These are phyloP conservation scores for Echinochloa phyllopogon DNA, from an alignment of 176 grass and related monocot genomes.

Conservation along the genomic window DNA sequence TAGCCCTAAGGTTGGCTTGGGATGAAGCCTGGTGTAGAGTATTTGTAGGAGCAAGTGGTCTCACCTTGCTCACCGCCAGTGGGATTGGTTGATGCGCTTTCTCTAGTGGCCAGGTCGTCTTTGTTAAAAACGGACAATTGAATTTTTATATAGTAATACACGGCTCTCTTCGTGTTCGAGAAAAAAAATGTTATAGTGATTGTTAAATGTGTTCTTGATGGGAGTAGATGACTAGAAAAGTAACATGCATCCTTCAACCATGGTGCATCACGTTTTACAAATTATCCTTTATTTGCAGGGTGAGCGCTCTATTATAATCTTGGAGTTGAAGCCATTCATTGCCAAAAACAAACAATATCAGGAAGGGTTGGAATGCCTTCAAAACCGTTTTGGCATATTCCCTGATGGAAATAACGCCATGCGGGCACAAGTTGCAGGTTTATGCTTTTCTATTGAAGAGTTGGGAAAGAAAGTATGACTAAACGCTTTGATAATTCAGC, in stretches of 20 bases:
- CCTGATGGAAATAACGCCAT: constrained; percentile 74
- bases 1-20: too few species aligned
- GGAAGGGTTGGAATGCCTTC: constrained; percentile 60
- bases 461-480: constrained; percentile 70
- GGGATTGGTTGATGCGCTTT: too few species aligned
- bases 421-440: constrained; percentile 66
- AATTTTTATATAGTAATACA: too few species aligned
- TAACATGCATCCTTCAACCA: background rate
- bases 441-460: constrained; percentile 87
- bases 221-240: background rate
- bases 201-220: constrained; percentile 1
- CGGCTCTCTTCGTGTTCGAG: too few species aligned
- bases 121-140: too few species aligned
- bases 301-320: constrained; percentile 63
- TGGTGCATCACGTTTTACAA: background rate
- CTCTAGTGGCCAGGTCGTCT: too few species aligned
- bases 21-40: too few species aligned
- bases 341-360: constrained; percentile 69
- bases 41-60: too few species aligned
- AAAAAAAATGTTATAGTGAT: background rate
- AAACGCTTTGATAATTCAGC: background rate
- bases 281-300: constrained; percentile 52
- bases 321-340: constrained; percentile 68
- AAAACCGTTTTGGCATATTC: constrained; percentile 71
- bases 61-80: too few species aligned